phyloP scores from a whole-genome alignment of 495 filamentous ascomycete species.

The Aspergillus nidulans region DNA sequence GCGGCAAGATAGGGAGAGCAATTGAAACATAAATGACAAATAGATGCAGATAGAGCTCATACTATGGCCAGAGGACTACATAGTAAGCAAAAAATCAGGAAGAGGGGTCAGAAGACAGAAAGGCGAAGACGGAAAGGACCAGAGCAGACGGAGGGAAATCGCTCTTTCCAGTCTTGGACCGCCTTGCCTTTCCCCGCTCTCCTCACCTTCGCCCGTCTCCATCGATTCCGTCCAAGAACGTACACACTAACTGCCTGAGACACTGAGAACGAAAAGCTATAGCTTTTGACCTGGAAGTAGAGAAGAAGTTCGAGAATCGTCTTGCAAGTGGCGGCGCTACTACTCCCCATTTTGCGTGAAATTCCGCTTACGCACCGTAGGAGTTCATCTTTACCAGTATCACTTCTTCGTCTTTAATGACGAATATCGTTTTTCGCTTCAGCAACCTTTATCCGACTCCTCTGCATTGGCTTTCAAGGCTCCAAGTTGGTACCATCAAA shows the following conservation, averaged over 20 bases:
- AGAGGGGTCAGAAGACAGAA: conserved; percentile 30
- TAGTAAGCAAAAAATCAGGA: conserved; percentile 35
- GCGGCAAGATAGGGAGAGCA: conserved; percentile 24
- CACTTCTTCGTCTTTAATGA: background rate
- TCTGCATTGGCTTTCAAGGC: background rate
- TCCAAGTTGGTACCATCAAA: background rate
- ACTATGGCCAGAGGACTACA: conserved; percentile 39
- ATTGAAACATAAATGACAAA: conserved; percentile 22
- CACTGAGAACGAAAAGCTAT: background rate
- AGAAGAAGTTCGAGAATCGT: too few species aligned
- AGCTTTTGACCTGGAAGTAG: too few species aligned
- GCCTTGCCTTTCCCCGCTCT: conserved; percentile 16
- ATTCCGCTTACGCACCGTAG: conserved; percentile 15
- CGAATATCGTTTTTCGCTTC: background rate
- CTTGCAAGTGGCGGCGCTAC: conserved; percentile 3
- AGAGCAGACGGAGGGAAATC: conserved; percentile 28
- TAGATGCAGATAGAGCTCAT: conserved; percentile 29
- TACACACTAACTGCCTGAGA: background rate
- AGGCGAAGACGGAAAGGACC: conserved; percentile 27
- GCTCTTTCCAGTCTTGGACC: conserved; percentile 13
- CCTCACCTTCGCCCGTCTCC: conserved; percentile 1
- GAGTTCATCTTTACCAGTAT: background rate
- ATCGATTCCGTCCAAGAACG: background rate
- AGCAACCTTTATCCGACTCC: background rate
- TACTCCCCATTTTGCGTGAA: conserved; percentile 7